Percentiles rank a stretch among this genome's conserved stretches.
Conservation (phyloP, 495 filamentous ascomycete species). For the Aspergillus sclerotiicarbonarius region DNA sequence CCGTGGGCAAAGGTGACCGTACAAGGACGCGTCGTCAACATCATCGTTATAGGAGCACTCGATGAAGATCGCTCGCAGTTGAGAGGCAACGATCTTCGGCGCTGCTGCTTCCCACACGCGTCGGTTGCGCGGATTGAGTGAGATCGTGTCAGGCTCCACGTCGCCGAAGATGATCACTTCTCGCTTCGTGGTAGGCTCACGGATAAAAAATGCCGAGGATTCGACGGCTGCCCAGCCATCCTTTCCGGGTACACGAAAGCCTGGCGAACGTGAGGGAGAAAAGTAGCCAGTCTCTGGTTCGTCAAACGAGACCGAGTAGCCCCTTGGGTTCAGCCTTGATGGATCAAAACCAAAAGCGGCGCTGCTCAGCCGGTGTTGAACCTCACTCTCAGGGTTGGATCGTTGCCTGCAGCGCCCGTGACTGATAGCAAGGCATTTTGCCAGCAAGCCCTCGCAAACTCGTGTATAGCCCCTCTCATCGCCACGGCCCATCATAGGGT, state of each 20-base stretch:
- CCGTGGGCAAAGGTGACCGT: constrained; percentile 81
- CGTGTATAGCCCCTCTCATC: constrained; percentile 77
- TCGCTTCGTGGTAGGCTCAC: constrained; percentile 60
- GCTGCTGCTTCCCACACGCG: constrained; percentile 84
- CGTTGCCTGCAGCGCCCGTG: constrained; percentile 84
- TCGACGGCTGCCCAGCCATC: constrained; percentile 57
- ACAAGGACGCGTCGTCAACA: constrained; percentile 70
- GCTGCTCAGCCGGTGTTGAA: constrained; percentile 59
- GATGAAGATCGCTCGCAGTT: constrained; percentile 80
- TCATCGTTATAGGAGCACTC: constrained; percentile 89
- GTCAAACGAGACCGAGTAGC: constrained; percentile 31
- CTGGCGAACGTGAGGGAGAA: constrained; percentile 30
- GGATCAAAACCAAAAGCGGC: constrained; percentile 39
- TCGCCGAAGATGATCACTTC: constrained; percentile 95
- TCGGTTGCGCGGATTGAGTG: constrained; percentile 72
- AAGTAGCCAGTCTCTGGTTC: constrained; percentile 20
- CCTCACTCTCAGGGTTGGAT: constrained; percentile 44
- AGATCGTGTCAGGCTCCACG: constrained; percentile 87
- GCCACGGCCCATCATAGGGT: constrained; percentile 72
- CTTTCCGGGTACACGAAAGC: constrained; percentile 7
- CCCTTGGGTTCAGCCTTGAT: constrained; percentile 17
- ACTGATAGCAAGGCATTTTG: constrained; percentile 75
- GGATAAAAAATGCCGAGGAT: constrained; percentile 89
- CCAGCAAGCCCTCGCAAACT: constrained; percentile 74
- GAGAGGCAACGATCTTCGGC: constrained; percentile 67